These are phyloP conservation scores for Phytophthora crassamura DNA, from an alignment of 352 stramenopile species.

Conservation along the genomic window DNA sequence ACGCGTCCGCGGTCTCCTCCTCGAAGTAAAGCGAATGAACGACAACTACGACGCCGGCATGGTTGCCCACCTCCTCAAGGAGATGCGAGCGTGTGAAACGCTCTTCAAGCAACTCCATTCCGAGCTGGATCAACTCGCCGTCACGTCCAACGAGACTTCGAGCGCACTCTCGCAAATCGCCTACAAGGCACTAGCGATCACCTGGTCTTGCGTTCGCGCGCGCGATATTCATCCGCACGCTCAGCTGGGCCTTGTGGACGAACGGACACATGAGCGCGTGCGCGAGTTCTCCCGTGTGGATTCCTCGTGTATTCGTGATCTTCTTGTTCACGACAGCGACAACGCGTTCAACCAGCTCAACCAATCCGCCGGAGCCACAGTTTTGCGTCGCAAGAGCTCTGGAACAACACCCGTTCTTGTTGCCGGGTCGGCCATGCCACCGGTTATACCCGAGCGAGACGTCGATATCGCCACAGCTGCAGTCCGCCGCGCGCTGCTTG, in stretches of 20 bases:
- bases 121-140: conserved; percentile 65
- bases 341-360: conserved; percentile 31
- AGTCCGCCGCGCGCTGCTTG: conserved; percentile 54
- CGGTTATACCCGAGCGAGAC: conserved; percentile 66
- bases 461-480: conserved; percentile 57
- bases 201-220: conserved; percentile 64
- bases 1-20: conserved; percentile 62
- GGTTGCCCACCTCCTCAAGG: conserved; percentile 77
- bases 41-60: conserved; percentile 79
- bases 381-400: conserved; percentile 28
- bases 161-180: conserved; percentile 69
- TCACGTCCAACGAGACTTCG: conserved; percentile 79
- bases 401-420: conserved; percentile 11
- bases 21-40: conserved; percentile 74
- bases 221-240: conserved; percentile 38
- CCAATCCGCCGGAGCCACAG: conserved; percentile 20
- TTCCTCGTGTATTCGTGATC: conserved; percentile 53
- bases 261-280: conserved; percentile 67
- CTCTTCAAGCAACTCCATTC: conserved; percentile 79
- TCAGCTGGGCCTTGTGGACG: conserved; percentile 60
- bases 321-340: conserved; percentile 62
- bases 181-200: conserved; percentile 72
- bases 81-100: conserved; percentile 81
- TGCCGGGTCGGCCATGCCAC: conserved; percentile 22
- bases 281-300: conserved; percentile 67